These are phyloP conservation scores for Kwoniella bestiolae DNA, from an alignment of 768 basidiomycete species.

Conservation along the genomic window DNA sequence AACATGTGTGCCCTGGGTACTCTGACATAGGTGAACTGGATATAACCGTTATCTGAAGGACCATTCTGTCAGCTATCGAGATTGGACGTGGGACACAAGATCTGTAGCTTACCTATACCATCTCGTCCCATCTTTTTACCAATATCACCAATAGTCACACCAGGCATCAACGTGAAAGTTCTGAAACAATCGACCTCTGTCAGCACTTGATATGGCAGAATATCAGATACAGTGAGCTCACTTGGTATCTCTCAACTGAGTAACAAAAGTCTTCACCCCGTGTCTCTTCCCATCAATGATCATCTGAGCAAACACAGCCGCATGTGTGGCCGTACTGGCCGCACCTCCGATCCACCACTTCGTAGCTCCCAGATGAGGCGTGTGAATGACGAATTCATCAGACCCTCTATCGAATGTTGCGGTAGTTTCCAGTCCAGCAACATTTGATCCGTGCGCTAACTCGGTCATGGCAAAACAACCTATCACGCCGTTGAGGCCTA, in stretches of 20 bases:
- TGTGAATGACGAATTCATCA: conserved; percentile 61
- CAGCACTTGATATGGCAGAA: background rate
- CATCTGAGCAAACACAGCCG: conserved; percentile 60
- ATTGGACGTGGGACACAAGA: background rate
- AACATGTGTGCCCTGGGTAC: conserved; percentile 60
- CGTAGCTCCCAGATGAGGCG: conserved; percentile 59
- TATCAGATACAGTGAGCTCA: conserved; percentile 18
- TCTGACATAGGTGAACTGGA: conserved; percentile 60
- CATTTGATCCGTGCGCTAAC: conserved; percentile 58
- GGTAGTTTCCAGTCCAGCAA: conserved; percentile 61
- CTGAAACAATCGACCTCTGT: conserved; percentile 25
- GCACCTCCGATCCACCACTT: conserved; percentile 63
- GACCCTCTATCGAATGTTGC: conserved; percentile 59
- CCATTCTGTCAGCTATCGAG: background rate
- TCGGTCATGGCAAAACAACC: conserved; percentile 59
- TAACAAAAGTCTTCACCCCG: conserved; percentile 61
- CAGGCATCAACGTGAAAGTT: conserved; percentile 58
- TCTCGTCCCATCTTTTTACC: conserved; percentile 61
- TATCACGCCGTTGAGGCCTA: conserved; percentile 60
- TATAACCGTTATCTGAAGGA: conserved; percentile 55
- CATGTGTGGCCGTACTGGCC: conserved; percentile 60
- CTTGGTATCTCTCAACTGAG: conserved; percentile 58
- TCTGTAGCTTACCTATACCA: conserved; percentile 55
- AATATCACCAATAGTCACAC: conserved; percentile 60
- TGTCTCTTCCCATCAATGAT: conserved; percentile 59